Percentiles rank a stretch among this genome's conserved stretches.
phyloP scores from a whole-genome alignment of 163 green algal genomes.

The Chlorella variabilis region DNA sequence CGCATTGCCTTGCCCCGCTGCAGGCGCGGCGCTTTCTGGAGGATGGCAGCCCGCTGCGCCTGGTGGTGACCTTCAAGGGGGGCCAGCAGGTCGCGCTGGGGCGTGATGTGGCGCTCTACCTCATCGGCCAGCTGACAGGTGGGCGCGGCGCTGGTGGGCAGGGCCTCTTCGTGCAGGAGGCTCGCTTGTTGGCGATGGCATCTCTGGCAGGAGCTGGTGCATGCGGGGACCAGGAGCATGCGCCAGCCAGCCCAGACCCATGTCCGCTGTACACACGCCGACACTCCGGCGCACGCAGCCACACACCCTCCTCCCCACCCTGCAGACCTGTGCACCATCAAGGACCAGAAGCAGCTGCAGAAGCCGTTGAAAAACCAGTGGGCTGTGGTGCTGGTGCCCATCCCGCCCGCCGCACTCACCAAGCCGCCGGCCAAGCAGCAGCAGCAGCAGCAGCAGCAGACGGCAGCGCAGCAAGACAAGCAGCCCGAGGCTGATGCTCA shows the following conservation, averaged over 20 bases:
- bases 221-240: too few species aligned
- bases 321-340: constrained; percentile 24
- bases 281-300: too few species aligned
- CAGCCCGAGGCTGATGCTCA: background rate
- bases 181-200: background rate
- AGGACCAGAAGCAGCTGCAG: constrained; percentile 35
- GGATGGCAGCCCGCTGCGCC: constrained; percentile 36
- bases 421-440: background rate
- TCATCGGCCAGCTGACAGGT: constrained; percentile 36
- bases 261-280: too few species aligned
- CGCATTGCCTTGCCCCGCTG: background rate
- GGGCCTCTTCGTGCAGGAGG: background rate
- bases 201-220: background rate
- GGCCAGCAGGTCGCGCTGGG: constrained; percentile 24
- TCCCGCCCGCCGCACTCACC: background rate
- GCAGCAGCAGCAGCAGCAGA: background rate
- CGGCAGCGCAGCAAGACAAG: background rate
- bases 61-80: constrained; percentile 41
- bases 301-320: too few species aligned
- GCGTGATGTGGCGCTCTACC: constrained; percentile 9
- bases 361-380: constrained; percentile 18
- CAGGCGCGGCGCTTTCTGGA: constrained; percentile 38
- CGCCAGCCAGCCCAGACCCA: too few species aligned
- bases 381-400: constrained; percentile 29
- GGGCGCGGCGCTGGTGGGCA: background rate